Conservation (phyloP, 2,329 filamentous ascomycete genomes). For the Bertia moriformis region DNA sequence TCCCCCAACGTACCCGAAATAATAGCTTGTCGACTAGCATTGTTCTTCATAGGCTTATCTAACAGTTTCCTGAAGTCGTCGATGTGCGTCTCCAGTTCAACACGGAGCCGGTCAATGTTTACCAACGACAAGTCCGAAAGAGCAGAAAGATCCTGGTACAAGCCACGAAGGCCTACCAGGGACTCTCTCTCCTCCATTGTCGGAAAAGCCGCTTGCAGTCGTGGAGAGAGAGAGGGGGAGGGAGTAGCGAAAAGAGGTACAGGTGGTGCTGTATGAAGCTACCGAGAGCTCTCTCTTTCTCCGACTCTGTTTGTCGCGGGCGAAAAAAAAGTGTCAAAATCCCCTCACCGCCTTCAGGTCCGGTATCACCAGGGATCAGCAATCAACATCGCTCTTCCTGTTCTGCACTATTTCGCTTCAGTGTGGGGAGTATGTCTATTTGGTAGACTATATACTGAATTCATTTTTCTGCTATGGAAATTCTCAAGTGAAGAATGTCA, state of each 20-base stretch:
- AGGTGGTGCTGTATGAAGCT: too few relatives aligned
- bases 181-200: constrained; percentile 34
- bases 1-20: constrained; percentile 25
- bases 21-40: constrained; percentile 35
- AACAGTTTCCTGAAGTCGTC: constrained; percentile 43
- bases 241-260: too few relatives aligned
- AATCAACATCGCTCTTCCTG: too few relatives aligned
- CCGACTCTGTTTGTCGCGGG: too few relatives aligned
- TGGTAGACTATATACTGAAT: too few relatives aligned
- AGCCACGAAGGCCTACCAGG: constrained; percentile 38
- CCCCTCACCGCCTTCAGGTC: too few relatives aligned
- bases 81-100: constrained; percentile 39
- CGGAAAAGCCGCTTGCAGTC: neutral
- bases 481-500: too few relatives aligned
- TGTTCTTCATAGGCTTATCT: constrained; percentile 41
- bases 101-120: constrained; percentile 39
- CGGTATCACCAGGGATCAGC: too few relatives aligned
- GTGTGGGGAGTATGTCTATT: too few relatives aligned
- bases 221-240: neutral
- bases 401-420: too few relatives aligned
- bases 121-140: constrained; percentile 37
- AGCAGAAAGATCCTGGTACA: constrained; percentile 46
- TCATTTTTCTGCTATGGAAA: too few relatives aligned
- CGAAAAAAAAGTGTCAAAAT: too few relatives aligned
- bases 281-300: neutral